A percentile compares a stretch with the other conserved stretches of the same genome.
Conservation (phyloP, 148 eudicot genomes). For the Selenicereus undatus region DNA sequence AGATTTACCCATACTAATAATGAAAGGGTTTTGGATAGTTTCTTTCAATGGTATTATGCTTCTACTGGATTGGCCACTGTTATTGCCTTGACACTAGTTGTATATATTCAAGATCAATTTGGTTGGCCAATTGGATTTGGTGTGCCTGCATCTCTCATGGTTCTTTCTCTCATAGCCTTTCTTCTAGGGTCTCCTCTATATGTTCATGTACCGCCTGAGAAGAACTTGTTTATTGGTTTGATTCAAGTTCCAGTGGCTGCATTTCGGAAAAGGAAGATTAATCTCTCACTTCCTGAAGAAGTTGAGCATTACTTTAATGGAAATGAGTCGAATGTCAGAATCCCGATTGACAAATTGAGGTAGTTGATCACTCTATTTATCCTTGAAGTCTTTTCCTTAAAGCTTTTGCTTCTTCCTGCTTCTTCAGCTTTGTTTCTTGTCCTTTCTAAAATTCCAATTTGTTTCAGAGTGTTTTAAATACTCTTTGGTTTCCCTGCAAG, state of each 20-base stretch:
- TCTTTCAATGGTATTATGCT: constrained; percentile 31
- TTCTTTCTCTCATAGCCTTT: constrained; percentile 43
- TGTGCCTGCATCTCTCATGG: constrained; percentile 56
- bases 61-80: constrained; percentile 28
- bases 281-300: constrained; percentile 6
- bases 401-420: too few relatives aligned
- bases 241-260: constrained; percentile 56
- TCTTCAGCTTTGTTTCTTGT: too few relatives aligned
- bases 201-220: constrained; percentile 41
- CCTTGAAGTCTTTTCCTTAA: background rate
- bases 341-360: constrained; percentile 21
- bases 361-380: background rate
- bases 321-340: background rate
- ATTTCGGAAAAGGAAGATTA: constrained; percentile 33
- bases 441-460: too few relatives aligned
- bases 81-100: constrained; percentile 54
- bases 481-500: too few relatives aligned
- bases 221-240: constrained; percentile 52
- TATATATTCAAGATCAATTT: constrained; percentile 68
- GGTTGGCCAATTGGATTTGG: constrained; percentile 83
- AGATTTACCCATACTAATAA: too few relatives aligned
- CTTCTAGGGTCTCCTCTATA: constrained; percentile 54
- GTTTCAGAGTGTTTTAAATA: too few relatives aligned
- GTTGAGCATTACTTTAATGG: constrained; percentile 21
- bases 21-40: constrained; percentile 29